Base-by-base conservation (phyloP, 1,284 basidiomycete genomes). In the Xerocomus nothofagi region DNA sequence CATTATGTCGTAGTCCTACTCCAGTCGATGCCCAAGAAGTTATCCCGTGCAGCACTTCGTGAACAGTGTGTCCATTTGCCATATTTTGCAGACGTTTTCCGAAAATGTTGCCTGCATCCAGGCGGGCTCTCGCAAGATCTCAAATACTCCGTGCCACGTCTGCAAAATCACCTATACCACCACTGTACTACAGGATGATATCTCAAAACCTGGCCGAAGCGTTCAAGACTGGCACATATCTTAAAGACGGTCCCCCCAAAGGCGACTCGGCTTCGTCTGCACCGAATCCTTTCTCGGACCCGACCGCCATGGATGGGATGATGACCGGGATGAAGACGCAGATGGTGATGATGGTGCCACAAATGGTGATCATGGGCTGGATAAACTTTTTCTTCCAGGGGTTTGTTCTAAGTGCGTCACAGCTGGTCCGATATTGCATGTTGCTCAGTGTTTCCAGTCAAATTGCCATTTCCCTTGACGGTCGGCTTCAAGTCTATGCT, bases 301-400 rank as follows among this genome's bases (percentile, higher is more conserved):
- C 93, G 6, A 82, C 81, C 32, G 84, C 87, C 42, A 98, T 99
- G 94, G 97, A 99, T 55, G 88, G 88, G 24, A 97, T 99, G 93
- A 97, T 99, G 94, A 83, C 94, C 26, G 92, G 92, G 44, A 92
- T 99, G 89, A 99, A 98, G 78, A 97, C 96, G 44, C 96, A 98
- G 73, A 94, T 94, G 78, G 94, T 98, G 47, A 95, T 96, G 86
- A 92, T 92, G 91, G 88, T 96, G 8, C 93, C 91, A 9, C 93
- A 98, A 71, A 98, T 98, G 86, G 79, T 98, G 56, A 95, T 99
- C 62, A 99, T 99, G 97, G 96, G 95, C 55, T 99, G 97, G 92
- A 97, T 99, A 76, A 98, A 96, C 72, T 95, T 96, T 71, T 99
- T 99, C 83, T 99, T 99, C 75, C 91, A 93, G 57, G 96, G 96